Evolutionary conservation across 257 asterid genomes (phyloP), one percentile per base, ranked within the genome.

Genomic region (Jacaranda copaia): DNA sequence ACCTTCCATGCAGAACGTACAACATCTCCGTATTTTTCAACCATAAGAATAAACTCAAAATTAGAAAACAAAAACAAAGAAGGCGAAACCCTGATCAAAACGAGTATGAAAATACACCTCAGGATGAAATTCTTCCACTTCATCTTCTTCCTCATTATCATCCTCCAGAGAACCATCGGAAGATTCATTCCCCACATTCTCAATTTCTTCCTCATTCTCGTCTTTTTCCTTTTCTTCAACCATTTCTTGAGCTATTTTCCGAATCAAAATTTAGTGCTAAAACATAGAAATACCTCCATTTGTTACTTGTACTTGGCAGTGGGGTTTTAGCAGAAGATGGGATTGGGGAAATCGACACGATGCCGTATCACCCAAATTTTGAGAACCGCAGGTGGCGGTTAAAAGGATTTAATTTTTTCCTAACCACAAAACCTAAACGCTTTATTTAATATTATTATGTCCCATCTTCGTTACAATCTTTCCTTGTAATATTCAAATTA

Each of bases 61-160:
- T 32, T 36, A 56, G 8, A 7, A 35, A 6, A 15, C 1, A 36
- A 53, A 0, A 70, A 48, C 1, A 51, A 53, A 6, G 9, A 57
- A 16, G 42, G 16, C 14, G 45, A 74, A 18, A 20, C 53, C 59
- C 70, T 49, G 51, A 79, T 38, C 16, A 38, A 59, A 55, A 35
- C 18, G 72, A 67, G 79, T 15, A 51, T 38, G 59, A 69, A 25
- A 66, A 76, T 77, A 63, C 51, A 88, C 97, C 94, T 89, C 91
- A 12, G 85, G 65, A 39, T 81, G 88, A 6, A 79, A 64, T 66
- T 73, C 89, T 13, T 56, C 87, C 7, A 74, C 79, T n/a, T 73
- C 83, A 25, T 53, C 86, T 6, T 64, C 79, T 36, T 79, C 87
- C 7, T 79, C 81, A 57, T 86, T 45, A 5, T 62, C 86, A 52